Evolutionary conservation across 331 rosid species (phyloP).

Genomic region (Telfairia occidentalis): DNA sequence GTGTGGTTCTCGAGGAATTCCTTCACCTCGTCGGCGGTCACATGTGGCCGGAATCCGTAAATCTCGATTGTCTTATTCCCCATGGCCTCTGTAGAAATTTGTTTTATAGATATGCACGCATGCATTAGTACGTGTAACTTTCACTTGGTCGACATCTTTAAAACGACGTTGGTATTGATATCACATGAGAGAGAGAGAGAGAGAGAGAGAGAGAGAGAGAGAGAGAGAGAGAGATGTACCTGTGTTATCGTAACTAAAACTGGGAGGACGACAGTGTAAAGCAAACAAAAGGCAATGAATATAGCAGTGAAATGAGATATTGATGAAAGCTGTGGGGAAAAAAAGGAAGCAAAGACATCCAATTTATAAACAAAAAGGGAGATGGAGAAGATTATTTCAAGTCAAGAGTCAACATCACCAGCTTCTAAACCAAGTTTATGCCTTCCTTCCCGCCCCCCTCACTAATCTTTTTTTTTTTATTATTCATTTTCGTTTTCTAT

Average conservation of each 20-base stretch:
- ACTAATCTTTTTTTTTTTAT: not conserved
- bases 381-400: not conserved
- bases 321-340: not conserved
- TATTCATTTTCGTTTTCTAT: too few relatives aligned
- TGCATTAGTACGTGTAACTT: too few relatives aligned
- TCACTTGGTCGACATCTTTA: too few relatives aligned
- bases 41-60: conserved; percentile 16
- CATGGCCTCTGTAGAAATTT: not conserved
- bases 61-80: conserved; percentile 12
- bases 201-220: too few relatives aligned
- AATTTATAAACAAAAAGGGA: not conserved
- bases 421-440: not conserved
- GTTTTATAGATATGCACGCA: too few relatives aligned
- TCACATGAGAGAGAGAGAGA: too few relatives aligned
- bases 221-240: not conserved
- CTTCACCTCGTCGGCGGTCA: conserved; percentile 13
- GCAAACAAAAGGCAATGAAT: not conserved
- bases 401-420: not conserved
- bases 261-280: not conserved
- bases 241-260: too few relatives aligned
- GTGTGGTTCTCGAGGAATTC: conserved; percentile 18
- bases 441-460: not conserved
- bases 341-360: not conserved
- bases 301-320: not conserved
- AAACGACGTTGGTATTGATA: too few relatives aligned